Base-by-base conservation (phyloP, 768 basidiomycete species). In the Mycena kentingensis region DNA sequence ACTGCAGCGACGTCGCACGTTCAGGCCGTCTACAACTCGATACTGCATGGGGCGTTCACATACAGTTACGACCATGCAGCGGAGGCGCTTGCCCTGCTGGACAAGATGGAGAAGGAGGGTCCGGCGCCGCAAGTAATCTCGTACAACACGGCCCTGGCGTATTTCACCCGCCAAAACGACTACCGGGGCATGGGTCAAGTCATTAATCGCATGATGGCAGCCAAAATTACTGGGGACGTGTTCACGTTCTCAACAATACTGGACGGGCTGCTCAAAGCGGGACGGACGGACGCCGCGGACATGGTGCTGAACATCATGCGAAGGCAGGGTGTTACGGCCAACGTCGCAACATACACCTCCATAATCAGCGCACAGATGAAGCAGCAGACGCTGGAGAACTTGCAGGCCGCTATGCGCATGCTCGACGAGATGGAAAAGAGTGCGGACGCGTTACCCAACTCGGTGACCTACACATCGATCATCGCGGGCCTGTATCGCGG, bases 181-280 rank as follows among this genome's bases (percentile, higher is more conserved):
- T 77, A 91, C 61, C 77, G 80, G 47, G 73, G 71, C 2, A 74
- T 95, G 54, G 81, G 83, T 3, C 57, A 67, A 16, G 67, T 84
- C 21, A 69, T 98, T 41, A 76, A 77, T 41, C 68, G 74, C 51
- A 83, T 96, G 73, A 67, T 73, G 22, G 65, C 73, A 13, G 75
- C 70, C 2, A 76, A 77, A 0, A 62, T 96, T 28, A 60, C 69
- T 19, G 89, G 92, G 6, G 91, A 98, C 65, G 81, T 89, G 11
- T 83, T 86, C 68, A 97, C 89, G 0, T 98, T 87, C 67, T 93
- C 94, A 3, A 93, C 86, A 12, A 77, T 98, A 27, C 82, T 98
- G 16, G 82, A 86, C 22, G 87, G 90, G 1, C 67, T 96, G 47
- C 78, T 93, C 44, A 82, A 80, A 57, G 81, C 80, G 13, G 84